Conservation (phyloP, 306 rosid species). For the Fagus sylvatica region DNA sequence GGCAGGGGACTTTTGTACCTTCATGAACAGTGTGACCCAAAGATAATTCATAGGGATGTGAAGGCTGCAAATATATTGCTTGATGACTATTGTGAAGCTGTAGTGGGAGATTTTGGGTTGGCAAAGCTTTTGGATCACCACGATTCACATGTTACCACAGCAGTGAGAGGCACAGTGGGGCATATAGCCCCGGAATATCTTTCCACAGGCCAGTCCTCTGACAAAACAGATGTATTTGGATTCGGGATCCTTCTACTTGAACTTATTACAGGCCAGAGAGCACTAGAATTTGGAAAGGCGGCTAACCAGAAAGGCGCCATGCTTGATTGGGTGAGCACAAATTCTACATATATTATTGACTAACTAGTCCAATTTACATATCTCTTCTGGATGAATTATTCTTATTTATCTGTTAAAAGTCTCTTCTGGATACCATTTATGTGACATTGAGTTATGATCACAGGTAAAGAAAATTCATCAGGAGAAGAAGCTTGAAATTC, state of each 20-base stretch:
- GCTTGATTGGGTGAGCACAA: slow-evolving; percentile 79
- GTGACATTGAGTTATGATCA: slow-evolving; percentile 7
- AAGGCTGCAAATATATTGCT: slow-evolving; percentile 95
- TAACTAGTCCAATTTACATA: not conserved
- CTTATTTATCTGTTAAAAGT: not conserved
- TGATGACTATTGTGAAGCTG: slow-evolving; percentile 92
- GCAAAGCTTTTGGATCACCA: slow-evolving; percentile 95
- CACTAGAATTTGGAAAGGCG: slow-evolving; percentile 84
- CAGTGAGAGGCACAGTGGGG: slow-evolving; percentile 92
- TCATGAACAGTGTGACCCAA: slow-evolving; percentile 97
- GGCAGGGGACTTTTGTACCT: slow-evolving; percentile 87
- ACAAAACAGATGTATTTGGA: slow-evolving; percentile 94
- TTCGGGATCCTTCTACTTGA: slow-evolving; percentile 92
- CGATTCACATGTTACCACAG: slow-evolving; percentile 96
- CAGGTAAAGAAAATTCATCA: slow-evolving; percentile 82
- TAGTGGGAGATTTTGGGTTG: slow-evolving; percentile 94
- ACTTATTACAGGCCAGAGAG: slow-evolving; percentile 82
- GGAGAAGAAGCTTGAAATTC: slow-evolving; percentile 77
- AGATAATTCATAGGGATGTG: slow-evolving; percentile 92
- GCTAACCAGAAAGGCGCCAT: slow-evolving; percentile 91
- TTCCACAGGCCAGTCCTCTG: slow-evolving; percentile 95
- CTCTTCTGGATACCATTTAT: not conserved
- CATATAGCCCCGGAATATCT: slow-evolving; percentile 97
- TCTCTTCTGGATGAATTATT: not conserved
- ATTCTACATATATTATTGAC: not conserved